Evolutionary conservation across 2,329 filamentous ascomycete species (phyloP), one percentile per base, ranked within the genome.

Genomic region (Cryphonectria parasitica): DNA sequence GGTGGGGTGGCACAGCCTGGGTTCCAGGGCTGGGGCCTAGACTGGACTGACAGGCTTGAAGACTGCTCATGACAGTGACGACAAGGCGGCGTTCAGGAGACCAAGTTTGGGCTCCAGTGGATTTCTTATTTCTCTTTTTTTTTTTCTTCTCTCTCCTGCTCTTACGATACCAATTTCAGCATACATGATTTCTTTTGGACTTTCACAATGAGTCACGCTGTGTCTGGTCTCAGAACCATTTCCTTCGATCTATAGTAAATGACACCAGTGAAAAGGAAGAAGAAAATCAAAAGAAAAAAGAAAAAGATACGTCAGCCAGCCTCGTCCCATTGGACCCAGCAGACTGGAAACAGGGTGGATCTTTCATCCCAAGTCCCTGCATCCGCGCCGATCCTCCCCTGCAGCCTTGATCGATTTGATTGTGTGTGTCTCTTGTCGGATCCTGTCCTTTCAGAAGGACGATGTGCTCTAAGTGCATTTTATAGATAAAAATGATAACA

Each of bases 121-220:
- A 4, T 60, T 61, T 39, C 64, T 31, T 34, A 25, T 36, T 43
- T 52, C 54, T 45, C 39, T 31, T 61, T 49, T 36, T 25, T 25
- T n/a, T 66, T 60, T 39, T 66, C 36, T 34, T 28, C 25, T 56
- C 31, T 60, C n/a, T 70, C 60, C 19, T 62, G 31, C n/a, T 31
- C 61, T 28, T 56, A 73, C 67, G 72, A 73, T 73, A 73, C 72
- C 72, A 73, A 64, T 69, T 70, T 67, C 64, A 72, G 65, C 34
- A 73, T 62, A 66, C 60, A 66, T 68, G 52, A 58, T 62, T 70
- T 64, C 41, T 58, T 58, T 58, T 58, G 54, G 15, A 34, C 25
- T 28, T 58, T 4, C 19, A 58, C 15, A 34, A 58, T 6, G 54
- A 58, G 25, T 34, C 28, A 31, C 45, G 45, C 28, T 34, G 25